Base-by-base conservation (phyloP, 169 alveolate species). In the Cryptosporidium ubiquitum region DNA sequence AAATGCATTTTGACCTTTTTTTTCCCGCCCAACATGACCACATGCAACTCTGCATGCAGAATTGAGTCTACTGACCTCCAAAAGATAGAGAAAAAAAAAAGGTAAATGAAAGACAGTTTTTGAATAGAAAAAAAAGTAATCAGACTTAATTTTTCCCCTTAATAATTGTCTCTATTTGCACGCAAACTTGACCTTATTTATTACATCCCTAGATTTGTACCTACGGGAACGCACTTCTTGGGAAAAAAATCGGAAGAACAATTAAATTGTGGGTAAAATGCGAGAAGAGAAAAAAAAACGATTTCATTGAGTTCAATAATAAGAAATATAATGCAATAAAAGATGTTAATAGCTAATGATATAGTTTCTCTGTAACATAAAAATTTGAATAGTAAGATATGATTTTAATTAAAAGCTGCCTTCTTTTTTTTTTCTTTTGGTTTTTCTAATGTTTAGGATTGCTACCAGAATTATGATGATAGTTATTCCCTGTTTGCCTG, bases 1-100 rank as follows among this genome's bases (percentile, higher is more conserved):
- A 37, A 70, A 70, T 47, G 64, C 84, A 49, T 49, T 51, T 49
- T 70, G 84, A 70, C 84, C 68, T 33, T 70, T 44, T 23, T 23
- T 44, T 29, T 70, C 66, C 84, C 84, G 69, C 69, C 84, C 68
- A 39, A 20, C n/a, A 2, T 51, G 68, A 49, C 84, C 84, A 70
- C 84, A 70, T 70, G 68, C 47, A 47, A 70, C 39, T 29, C 2
- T 20, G 66, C 84, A 70, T 70, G 84, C 84, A 70, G 39, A 70
- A 58, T 26, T 55, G 66, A 55, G 66, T 55, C 66, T 55, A 55
- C 66, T 12, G 12, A 47, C 16, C 55, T 47, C 20, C 12, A 14
- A 1, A 20, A 49, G 23, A 64, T 10, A 33, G 37, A 31, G 51
- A 18, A 10, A 5, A 31, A 64, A 64, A 64, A 58, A 20, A 58